Conservation (phyloP, 805 yeast species). For the Kodamaea lidongshanica region DNA sequence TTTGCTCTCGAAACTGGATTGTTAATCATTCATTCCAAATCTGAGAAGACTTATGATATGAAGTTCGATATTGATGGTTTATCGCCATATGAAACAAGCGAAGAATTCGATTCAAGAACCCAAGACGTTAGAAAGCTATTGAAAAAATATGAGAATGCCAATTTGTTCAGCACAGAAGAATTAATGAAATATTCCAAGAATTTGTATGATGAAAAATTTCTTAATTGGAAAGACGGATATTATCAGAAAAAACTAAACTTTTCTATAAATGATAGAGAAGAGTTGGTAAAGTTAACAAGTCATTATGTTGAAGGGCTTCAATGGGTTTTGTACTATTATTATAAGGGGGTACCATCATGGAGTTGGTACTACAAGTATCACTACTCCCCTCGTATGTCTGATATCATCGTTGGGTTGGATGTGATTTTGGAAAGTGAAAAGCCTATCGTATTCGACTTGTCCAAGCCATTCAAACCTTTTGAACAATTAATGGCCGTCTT, state of each 20-base stretch:
- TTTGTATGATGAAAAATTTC: conserved; percentile 67
- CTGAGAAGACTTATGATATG: conserved; percentile 50
- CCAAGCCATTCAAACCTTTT: conserved; percentile 83
- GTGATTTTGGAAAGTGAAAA: conserved; percentile 33
- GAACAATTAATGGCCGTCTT: conserved; percentile 96
- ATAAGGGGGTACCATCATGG: conserved; percentile 91
- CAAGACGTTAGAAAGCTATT: conserved; percentile 46
- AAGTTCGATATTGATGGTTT: conserved; percentile 71
- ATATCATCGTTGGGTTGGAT: conserved; percentile 66
- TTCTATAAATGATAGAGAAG: conserved; percentile 52
- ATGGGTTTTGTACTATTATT: conserved; percentile 92
- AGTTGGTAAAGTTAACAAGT: conserved; percentile 57
- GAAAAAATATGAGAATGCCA: conserved; percentile 61
- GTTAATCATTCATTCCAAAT: conserved; percentile 56
- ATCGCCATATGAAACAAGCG: conserved; percentile 59
- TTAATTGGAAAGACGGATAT: conserved; percentile 78
- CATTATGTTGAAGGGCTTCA: conserved; percentile 92
- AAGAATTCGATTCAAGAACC: conserved; percentile 52
- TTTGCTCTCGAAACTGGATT: conserved; percentile 65
- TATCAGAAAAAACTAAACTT: conserved; percentile 77
- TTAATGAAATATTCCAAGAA: conserved; percentile 44
- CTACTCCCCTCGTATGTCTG: conserved; percentile 92
- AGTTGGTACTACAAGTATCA: conserved; percentile 89
- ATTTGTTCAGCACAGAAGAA: conserved; percentile 55
- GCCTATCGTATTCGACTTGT: conserved; percentile 53